Evolutionary conservation across 2,329 filamentous ascomycete species (phyloP).

Genomic region (Stachybotrys chlorohalonatus): DNA sequence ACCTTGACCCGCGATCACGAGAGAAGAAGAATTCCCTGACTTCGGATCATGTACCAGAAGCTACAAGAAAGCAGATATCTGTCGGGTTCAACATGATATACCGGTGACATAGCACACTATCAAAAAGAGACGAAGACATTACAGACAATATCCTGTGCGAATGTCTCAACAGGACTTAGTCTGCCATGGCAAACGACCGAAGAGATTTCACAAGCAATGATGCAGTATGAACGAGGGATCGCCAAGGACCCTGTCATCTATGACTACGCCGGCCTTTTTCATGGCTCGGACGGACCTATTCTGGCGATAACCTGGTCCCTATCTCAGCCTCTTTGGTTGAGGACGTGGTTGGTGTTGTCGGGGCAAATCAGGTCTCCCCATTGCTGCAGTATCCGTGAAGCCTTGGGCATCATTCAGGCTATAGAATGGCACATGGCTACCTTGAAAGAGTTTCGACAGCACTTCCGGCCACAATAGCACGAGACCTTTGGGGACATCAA

Average conservation of each 20-base stretch:
- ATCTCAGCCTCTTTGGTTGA: conserved; percentile 38
- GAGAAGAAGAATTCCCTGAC: conserved; percentile 9
- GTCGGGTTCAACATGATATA: conserved; percentile 46
- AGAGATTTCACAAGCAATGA: not conserved
- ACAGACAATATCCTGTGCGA: conserved; percentile 1
- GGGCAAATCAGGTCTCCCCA: conserved; percentile 37
- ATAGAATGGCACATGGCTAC: conserved; percentile 41
- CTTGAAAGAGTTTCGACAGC: conserved; percentile 41
- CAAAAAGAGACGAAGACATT: conserved; percentile 32
- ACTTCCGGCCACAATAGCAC: conserved; percentile 40
- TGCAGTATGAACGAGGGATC: not conserved
- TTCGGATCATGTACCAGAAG: not conserved
- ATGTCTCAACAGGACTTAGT: conserved; percentile 1
- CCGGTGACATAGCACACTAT: conserved; percentile 37
- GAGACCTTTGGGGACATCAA: conserved; percentile 43
- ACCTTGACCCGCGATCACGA: conserved; percentile 18
- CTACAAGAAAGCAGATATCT: conserved; percentile 34
- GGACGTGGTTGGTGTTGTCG: conserved; percentile 40
- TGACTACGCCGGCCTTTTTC: conserved; percentile 40
- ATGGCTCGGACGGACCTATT: conserved; percentile 40
- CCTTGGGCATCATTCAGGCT: conserved; percentile 37
- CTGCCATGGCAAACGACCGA: not conserved
- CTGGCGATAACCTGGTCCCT: conserved; percentile 44
- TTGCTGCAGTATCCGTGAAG: conserved; percentile 35
- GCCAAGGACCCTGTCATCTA: not conserved